Evolutionary conservation across 2,329 filamentous ascomycete species (phyloP).

Genomic region (Neofusicoccum ribis): DNA sequence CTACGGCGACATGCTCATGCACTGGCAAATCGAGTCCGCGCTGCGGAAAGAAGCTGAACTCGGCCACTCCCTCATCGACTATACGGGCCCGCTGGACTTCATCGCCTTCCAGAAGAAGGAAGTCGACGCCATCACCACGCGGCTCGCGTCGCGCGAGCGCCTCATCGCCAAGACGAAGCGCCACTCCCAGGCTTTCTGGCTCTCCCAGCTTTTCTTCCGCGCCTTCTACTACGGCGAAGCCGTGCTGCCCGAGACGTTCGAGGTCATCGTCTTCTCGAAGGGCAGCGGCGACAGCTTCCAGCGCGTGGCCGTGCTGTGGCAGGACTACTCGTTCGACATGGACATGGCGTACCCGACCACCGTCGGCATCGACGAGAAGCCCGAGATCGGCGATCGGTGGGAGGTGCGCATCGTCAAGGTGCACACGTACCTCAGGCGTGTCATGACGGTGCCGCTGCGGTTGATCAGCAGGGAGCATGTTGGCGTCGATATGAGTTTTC

Average conservation of each 20-base stretch:
- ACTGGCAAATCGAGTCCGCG: slow-evolving; percentile 66
- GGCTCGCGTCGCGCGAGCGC: slow-evolving; percentile 45
- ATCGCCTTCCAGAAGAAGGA: slow-evolving; percentile 53
- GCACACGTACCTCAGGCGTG: slow-evolving; percentile 33
- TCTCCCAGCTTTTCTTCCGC: slow-evolving; percentile 56
- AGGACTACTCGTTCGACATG: slow-evolving; percentile 7
- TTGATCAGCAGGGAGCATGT: slow-evolving; percentile 31
- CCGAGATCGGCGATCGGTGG: slow-evolving; percentile 46
- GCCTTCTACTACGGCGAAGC: slow-evolving; percentile 58
- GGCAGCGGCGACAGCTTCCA: background rate
- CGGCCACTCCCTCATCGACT: slow-evolving; percentile 41
- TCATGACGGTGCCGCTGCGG: slow-evolving; percentile 40
- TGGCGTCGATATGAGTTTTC: background rate
- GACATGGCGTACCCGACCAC: slow-evolving; percentile 25
- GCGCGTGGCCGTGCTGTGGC: background rate
- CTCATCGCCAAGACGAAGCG: slow-evolving; percentile 43
- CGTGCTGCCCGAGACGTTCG: slow-evolving; percentile 50
- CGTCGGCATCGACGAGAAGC: slow-evolving; percentile 23
- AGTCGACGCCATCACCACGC: slow-evolving; percentile 52
- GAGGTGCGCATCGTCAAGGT: slow-evolving; percentile 43
- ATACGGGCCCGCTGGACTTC: background rate
- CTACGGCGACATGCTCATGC: slow-evolving; percentile 60
- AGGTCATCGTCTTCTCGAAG: slow-evolving; percentile 29
- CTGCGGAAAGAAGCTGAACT: slow-evolving; percentile 56
- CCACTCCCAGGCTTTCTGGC: slow-evolving; percentile 50